Evolutionary conservation across 1,284 basidiomycete genomes (phyloP), one percentile per base, ranked within the genome.

Genomic region (Ustilago bromivora): DNA sequence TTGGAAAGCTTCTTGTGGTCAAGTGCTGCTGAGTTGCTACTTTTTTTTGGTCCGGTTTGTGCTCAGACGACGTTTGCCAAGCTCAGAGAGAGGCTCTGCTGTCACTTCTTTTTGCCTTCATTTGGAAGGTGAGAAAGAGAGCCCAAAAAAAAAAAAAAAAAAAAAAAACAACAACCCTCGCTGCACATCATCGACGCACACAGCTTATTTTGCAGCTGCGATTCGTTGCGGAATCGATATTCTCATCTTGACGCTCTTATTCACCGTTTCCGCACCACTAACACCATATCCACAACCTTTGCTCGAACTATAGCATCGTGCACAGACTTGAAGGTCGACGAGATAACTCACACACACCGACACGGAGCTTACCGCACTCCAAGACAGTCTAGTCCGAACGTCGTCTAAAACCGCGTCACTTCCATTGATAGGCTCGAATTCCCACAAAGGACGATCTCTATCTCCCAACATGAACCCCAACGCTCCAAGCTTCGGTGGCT

Each of bases 381-480:
- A 10, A 8, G 52, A 40, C 38, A 38, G 5, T 23, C 19, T 11
- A 17, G 31, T 31, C 15, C 23, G 8, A 15, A 36, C 15, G 32
- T n/a, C 31, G 17, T 5, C 34, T 15, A 54, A 34, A 54, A 15
- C 34, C 9, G 6, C 8, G 1, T 43, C 10, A 15, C 34, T 15
- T 41, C 31, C 32, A 35, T 36, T 12, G 32, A 23, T 3, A 31
- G 40, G 23, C 17, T 36, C 47, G 12, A 28, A 17, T 36, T 60
- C 19, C 34, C 35, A 36, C 34, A 53, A 28, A 23, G 46, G 28
- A 32, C 17, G 6, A 23, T 7, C 15, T 15, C 13, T 15, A 12
- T 3, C 38, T 12, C 13, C 41, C 53, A 66, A 32, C 12, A 86
- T 86, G 84, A 86, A 86, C 71, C 84, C 84, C 31, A 86, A 86